phyloP scores from a whole-genome alignment of 306 rosid genomes.

The Dryas octopetala region DNA sequence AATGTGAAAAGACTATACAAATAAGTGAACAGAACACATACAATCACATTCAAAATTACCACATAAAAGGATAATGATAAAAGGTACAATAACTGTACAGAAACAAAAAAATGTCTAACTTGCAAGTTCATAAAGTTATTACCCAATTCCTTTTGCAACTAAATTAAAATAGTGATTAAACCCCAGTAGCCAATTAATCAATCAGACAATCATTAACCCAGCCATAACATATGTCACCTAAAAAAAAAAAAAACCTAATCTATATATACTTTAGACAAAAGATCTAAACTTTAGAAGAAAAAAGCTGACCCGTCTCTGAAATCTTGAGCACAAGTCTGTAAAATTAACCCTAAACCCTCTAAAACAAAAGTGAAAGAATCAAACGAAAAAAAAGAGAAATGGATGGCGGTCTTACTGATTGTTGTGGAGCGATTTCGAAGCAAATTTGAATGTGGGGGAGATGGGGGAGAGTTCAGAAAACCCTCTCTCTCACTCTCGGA shows the following conservation, averaged over 20 bases:
- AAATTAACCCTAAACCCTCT: background rate
- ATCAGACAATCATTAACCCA: background rate
- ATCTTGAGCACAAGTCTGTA: background rate
- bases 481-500: background rate
- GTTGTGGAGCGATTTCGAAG: conserved; percentile 1
- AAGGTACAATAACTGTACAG: background rate
- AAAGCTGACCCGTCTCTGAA: background rate
- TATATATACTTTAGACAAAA: background rate
- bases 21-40: background rate
- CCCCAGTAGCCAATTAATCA: background rate
- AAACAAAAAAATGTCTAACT: background rate
- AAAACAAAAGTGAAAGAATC: background rate
- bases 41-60: background rate
- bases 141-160: background rate
- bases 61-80: background rate
- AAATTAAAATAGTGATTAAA: background rate
- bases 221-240: background rate
- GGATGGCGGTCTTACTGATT: conserved; percentile 14
- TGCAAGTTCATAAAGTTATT: background rate
- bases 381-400: background rate
- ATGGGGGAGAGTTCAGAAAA: background rate
- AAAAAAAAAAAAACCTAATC: background rate
- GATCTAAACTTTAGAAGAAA: background rate
- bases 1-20: background rate
- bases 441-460: conserved; percentile 3